Percentiles rank a stretch among this genome's conserved stretches.
These are phyloP conservation scores for Brassica hybrid DNA, from an alignment of 441 rosid genomes.

Conservation along the genomic window DNA sequence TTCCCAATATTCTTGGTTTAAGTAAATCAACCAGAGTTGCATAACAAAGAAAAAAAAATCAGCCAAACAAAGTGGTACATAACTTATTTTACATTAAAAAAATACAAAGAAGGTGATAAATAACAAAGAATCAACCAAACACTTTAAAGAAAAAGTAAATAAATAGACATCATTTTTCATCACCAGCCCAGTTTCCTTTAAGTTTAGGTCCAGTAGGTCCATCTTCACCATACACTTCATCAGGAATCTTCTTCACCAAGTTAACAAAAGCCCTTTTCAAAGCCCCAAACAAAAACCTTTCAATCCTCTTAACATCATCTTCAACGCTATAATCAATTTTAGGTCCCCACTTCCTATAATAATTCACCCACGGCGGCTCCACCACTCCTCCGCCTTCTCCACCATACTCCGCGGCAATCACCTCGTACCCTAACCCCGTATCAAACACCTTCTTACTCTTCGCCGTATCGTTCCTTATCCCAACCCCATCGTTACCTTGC, in stretches of 20 bases:
- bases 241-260: conserved; percentile 56
- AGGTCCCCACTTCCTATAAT: conserved; percentile 79
- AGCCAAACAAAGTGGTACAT: not conserved
- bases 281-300: conserved; percentile 54
- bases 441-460: conserved; percentile 58
- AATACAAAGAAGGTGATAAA: not conserved
- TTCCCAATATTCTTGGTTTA: not conserved
- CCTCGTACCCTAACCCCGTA: conserved; percentile 45
- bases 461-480: conserved; percentile 72
- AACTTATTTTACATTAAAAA: not conserved
- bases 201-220: conserved; percentile 93
- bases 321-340: conserved; percentile 58
- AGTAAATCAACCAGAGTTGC: too few species aligned
- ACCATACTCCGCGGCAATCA: conserved; percentile 58
- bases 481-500: conserved; percentile 64
- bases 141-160: not conserved
- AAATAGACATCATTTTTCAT: conserved; percentile 50
- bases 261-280: conserved; percentile 64
- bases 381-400: conserved; percentile 31
- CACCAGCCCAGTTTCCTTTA: conserved; percentile 68
- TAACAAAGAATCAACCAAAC: conserved; percentile 16
- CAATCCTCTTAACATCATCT: conserved; percentile 53
- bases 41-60: too few species aligned
- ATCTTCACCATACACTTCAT: conserved; percentile 75
- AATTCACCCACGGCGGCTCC: conserved; percentile 78